A percentile compares a stretch with the other conserved stretches of the same genome.
Evolutionary conservation across 805 yeast genomes (phyloP).

Genomic region (Candida pini): DNA sequence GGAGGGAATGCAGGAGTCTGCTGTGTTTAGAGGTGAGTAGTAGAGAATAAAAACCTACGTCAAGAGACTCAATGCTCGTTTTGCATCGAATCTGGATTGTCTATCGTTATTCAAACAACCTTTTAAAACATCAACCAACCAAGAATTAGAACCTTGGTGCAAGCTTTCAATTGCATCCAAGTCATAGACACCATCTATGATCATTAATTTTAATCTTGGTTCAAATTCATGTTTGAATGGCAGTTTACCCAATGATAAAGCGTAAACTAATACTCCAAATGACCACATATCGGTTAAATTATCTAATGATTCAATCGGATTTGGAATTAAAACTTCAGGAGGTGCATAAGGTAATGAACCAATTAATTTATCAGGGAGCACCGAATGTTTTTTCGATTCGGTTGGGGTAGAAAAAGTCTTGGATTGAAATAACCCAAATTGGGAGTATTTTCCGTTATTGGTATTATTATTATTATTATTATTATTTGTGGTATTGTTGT

Average conservation of each 20-base stretch:
- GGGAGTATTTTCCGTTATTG: constrained; percentile 8
- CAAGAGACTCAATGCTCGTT: background rate
- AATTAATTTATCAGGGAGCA: constrained; percentile 58
- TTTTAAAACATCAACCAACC: constrained; percentile 29
- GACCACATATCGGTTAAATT: constrained; percentile 89
- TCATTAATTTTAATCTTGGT: constrained; percentile 70
- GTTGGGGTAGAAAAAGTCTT: constrained; percentile 1
- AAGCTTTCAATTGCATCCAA: constrained; percentile 30
- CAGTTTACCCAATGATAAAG: constrained; percentile 65
- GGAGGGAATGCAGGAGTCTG: no score
- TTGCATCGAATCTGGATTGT: background rate
- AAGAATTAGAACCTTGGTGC: constrained; percentile 15
- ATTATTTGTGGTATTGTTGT: background rate
- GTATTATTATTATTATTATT: constrained; percentile 7
- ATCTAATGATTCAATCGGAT: constrained; percentile 48
- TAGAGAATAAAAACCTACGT: no score
- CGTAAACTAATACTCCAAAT: constrained; percentile 70
- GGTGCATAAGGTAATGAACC: constrained; percentile 93
- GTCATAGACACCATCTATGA: constrained; percentile 61
- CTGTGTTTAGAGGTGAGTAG: no score
- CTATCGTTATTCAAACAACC: constrained; percentile 43
- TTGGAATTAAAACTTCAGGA: constrained; percentile 70
- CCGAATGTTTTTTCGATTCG: no score
- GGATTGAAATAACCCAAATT: constrained; percentile 3
- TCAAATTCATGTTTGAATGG: constrained; percentile 85